Conservation (phyloP, 2,329 filamentous ascomycete species). For the Hortaea sp. region DNA sequence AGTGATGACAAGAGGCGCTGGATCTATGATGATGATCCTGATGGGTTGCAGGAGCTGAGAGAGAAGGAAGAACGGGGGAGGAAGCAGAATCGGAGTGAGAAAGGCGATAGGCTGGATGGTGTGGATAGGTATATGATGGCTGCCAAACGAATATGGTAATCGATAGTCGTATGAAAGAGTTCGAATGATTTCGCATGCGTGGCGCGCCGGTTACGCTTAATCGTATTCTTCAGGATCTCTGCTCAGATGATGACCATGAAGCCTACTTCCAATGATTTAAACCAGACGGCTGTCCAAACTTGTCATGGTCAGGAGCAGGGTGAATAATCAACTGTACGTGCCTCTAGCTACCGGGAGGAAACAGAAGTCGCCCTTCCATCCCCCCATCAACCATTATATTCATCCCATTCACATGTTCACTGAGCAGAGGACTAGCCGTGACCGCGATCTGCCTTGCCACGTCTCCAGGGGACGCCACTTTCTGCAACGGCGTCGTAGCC, state of each 20-base stretch:
- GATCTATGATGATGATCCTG: slow-evolving; percentile 78
- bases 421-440: slow-evolving; percentile 15
- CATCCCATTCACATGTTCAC: slow-evolving; percentile 21
- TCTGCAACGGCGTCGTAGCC: slow-evolving; percentile 22
- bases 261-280: too few species aligned
- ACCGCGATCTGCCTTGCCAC: slow-evolving; percentile 22
- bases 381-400: slow-evolving; percentile 19
- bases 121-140: slow-evolving; percentile 87
- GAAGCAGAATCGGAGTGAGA: slow-evolving; percentile 41
- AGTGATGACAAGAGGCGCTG: slow-evolving; percentile 75
- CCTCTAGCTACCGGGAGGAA: not conserved
- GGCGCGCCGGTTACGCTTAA: too few species aligned
- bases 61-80: slow-evolving; percentile 54
- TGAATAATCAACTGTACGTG: too few species aligned
- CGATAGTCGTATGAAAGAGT: too few species aligned
- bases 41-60: slow-evolving; percentile 52
- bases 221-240: too few species aligned
- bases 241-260: too few species aligned
- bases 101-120: slow-evolving; percentile 49
- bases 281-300: too few species aligned
- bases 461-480: slow-evolving; percentile 18
- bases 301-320: too few species aligned
- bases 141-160: slow-evolving; percentile 87
- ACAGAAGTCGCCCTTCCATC: slow-evolving; percentile 22
- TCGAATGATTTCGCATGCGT: too few species aligned